Evolutionary conservation across 2,329 filamentous ascomycete species (phyloP), one percentile per base, ranked within the genome.

Genomic region (Coniosporium tulheliwenetii): DNA sequence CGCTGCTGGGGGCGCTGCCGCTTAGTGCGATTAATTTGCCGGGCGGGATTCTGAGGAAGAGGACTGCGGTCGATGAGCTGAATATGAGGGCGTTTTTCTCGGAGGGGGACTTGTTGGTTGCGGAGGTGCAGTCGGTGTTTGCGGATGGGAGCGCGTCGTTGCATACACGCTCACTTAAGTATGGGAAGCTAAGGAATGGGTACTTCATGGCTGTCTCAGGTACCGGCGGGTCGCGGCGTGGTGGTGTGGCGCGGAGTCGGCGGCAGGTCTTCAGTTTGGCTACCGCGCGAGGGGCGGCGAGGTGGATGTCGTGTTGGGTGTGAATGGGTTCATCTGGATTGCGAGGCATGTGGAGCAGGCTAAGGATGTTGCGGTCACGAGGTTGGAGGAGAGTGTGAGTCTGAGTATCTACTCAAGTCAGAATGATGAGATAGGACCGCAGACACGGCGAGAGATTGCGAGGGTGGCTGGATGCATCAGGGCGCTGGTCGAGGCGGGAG

Each of bases 261-360:
- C 69, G 87, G 43, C 91, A 98, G 64, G 80, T 91, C 34, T 94
- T 91, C 73, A 91, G 85, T 0, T 66, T 93, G 51, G 74, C 80
- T 44, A 63, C 70, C 30, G 52, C 62, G 44, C 67, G 71, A 30
- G 72, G 30, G 70, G 75, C 40, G 79, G 77, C 46, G 75, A 77
- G 38, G 74, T 98, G 26, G 85, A 95, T 55, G 77, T 96, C 7
- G 73, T 94, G 40, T 69, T 98, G 1, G 91, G 91, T 2, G 91
- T 98, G 33, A 98, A 98, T 53, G 91, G 91, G 1, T 96, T 93
- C 57, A 86, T 96, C 43, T 98, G 85, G 82, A 87, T 96, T 54
- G 79, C 80, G 60, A 87, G 85, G 64, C 85, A 93, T 52, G 65
- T 81, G 7, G 78, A 83, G 48, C 58, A 61, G n/a, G 64, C 62